These are phyloP conservation scores for Rhododendron ovatum DNA, from an alignment of 148 eudicot genomes.

Conservation along the genomic window DNA sequence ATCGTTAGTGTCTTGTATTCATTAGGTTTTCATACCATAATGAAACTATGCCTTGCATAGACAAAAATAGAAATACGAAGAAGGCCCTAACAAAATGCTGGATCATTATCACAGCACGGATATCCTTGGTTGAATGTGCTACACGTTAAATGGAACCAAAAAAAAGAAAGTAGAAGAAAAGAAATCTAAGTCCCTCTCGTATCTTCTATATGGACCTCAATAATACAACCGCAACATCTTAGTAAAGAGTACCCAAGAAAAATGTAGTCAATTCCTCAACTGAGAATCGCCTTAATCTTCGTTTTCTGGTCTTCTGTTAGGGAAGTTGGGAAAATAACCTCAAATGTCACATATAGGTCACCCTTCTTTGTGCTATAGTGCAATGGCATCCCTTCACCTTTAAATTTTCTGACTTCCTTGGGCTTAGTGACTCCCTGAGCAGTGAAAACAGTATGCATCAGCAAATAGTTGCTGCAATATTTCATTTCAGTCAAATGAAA, in stretches of 20 bases:
- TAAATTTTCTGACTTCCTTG: conserved; percentile 78
- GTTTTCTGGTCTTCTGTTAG: conserved; percentile 77
- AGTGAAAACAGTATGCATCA: background rate
- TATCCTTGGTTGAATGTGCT: background rate
- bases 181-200: background rate
- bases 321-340: conserved; percentile 83
- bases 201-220: conserved; percentile 4
- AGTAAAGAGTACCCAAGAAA: background rate
- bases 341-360: conserved; percentile 68
- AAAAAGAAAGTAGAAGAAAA: background rate
- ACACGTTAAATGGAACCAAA: background rate
- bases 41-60: background rate
- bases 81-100: background rate
- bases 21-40: background rate
- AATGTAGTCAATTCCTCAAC: conserved; percentile 21
- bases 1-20: background rate
- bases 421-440: conserved; percentile 77
- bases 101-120: background rate
- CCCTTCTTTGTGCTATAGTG: conserved; percentile 86
- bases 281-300: conserved; percentile 66
- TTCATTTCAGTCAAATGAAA: background rate
- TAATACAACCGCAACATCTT: conserved; percentile 23
- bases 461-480: background rate
- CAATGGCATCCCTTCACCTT: conserved; percentile 96
- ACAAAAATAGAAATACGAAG: background rate